Base-by-base conservation (phyloP, 2,329 filamentous ascomycete species). In the Pseudogymnoascus sp. region DNA sequence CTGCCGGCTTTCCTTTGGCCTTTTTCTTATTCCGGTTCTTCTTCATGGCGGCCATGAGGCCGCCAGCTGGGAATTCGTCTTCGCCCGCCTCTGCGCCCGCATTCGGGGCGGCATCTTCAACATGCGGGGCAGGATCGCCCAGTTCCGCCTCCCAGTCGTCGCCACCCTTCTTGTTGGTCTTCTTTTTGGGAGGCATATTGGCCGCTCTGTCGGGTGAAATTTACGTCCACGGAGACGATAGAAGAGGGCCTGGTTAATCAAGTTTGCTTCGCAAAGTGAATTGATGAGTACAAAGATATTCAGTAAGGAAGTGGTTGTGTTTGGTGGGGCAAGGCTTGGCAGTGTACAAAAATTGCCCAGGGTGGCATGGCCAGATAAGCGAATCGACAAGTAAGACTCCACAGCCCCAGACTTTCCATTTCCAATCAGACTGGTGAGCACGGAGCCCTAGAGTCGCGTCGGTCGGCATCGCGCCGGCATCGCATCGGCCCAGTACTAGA, bases 141-240 rank as follows among this genome's bases (percentile, higher is more conserved):
- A 97, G 81, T 67, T 96, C 92, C 62, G 90, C 87, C 76, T 97
- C 94, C 93, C 93, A 97, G 81, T 97, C 91, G 72, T 96, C 91
- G 73, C 90, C 85, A 73, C 81, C 85, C 75, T 86, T 87, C 82
- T 93, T 95, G 78, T 87, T 89, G 74, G 88, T 89, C 84, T 96
- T 97, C 83, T 94, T 95, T 81, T 97, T 97, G 66, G 92, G 92
- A 72, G 92, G 80, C 93, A 97, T 97, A 65, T 76, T 81, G 76
- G 65, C 33, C 21, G 19, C 58, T 60, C 33, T 60, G 12, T 55
- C 49, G 16, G 49, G 14, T 21, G 6, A 21, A 55, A 55, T 55
- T 55, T 55, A 55, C 49, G 49, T 35, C 49, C 49, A 35, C 49
- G 29, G n/a, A 55, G 49, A 55, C 49, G 29, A 55, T 33, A 55